phyloP scores from a whole-genome alignment of 805 yeast genomes.

The Metschnikowia drakensbergensis region DNA sequence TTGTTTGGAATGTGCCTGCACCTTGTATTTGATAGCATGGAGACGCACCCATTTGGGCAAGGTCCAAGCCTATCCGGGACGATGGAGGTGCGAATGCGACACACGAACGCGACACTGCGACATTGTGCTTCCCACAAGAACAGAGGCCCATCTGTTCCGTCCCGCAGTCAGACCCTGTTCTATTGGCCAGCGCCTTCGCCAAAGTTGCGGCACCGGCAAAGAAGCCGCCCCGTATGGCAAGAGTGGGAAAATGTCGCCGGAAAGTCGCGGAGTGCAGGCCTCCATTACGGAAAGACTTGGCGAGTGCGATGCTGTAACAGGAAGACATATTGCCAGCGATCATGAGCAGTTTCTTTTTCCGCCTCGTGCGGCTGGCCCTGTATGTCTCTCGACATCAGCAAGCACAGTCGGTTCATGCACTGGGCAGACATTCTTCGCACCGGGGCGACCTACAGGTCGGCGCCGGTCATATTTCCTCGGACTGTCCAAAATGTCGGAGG shows the following conservation, averaged over 20 bases:
- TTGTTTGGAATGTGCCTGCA: constrained; percentile 3
- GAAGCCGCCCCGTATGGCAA: background rate
- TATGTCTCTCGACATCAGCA: background rate
- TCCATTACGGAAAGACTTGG: background rate
- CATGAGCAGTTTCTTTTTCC: constrained; percentile 1
- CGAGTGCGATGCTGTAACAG: constrained; percentile 2
- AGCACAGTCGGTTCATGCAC: background rate
- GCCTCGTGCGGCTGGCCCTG: constrained; percentile 1
- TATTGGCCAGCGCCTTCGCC: too few relatives aligned
- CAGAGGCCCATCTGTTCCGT: too few relatives aligned
- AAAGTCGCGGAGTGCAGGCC: background rate
- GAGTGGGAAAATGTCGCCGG: background rate
- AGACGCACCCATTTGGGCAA: constrained; percentile 1
- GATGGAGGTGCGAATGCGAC: background rate
- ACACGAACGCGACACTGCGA: background rate
- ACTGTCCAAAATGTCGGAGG: too few relatives aligned
- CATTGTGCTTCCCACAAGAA: background rate
- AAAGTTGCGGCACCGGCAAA: too few relatives aligned
- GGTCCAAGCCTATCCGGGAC: constrained; percentile 4
- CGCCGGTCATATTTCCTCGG: too few relatives aligned
- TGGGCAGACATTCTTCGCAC: too few relatives aligned
- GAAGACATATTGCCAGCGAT: constrained; percentile 1
- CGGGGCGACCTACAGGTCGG: too few relatives aligned
- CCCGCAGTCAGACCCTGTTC: too few relatives aligned
- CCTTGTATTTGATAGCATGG: background rate